Evolutionary conservation across 2,329 filamentous ascomycete species (phyloP), one percentile per base, ranked within the genome.

Genomic region (Chaetomiaceae sp.): DNA sequence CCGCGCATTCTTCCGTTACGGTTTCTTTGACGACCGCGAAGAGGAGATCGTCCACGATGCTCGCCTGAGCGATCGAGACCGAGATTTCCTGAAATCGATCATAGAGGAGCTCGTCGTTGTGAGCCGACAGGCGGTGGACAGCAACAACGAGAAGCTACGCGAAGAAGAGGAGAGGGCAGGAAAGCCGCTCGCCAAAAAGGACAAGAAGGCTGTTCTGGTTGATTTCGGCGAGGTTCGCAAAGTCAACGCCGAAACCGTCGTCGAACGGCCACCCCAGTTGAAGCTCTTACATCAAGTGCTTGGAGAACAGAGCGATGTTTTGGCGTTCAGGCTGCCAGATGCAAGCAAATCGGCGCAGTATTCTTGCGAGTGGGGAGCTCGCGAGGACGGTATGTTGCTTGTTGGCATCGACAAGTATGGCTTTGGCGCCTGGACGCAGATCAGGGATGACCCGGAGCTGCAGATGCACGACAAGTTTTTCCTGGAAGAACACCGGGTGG

Each of bases 321-420:
- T 78, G 62, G 86, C 81, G 41, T 99, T 96, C 72, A 86, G 91
- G 20, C 81, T 99, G 27, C 83, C 89, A 0, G 92, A 97, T 66
- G 94, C 94, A 2, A 91, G 89, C 11, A 99, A 99, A 68, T 84
- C 86, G 20, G 90, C 94, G 2, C 87, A 89, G 64, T 99, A 97
- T 71, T 89, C 85, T 40, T 96, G 90, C 65, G 77, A 88, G 23
- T 99, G 94, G 94, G 90, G 91, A 47, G 84, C 90, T 1, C 86
- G 87, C 56, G 94, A 99, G 70, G 94, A 99, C 67, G 94, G 90
- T 47, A 99, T 99, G 94, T 84, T 99, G 43, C 87, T 95, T 51
- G 82, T 97, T 36, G 94, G 94, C 55, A 96, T 99, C 59, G 85
- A 90, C 61, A 84, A 87, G 51, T 92, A 99, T 66, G 94, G 94